phyloP scores from a whole-genome alignment of 495 filamentous ascomycete species.

The Tetracladium setigerum region DNA sequence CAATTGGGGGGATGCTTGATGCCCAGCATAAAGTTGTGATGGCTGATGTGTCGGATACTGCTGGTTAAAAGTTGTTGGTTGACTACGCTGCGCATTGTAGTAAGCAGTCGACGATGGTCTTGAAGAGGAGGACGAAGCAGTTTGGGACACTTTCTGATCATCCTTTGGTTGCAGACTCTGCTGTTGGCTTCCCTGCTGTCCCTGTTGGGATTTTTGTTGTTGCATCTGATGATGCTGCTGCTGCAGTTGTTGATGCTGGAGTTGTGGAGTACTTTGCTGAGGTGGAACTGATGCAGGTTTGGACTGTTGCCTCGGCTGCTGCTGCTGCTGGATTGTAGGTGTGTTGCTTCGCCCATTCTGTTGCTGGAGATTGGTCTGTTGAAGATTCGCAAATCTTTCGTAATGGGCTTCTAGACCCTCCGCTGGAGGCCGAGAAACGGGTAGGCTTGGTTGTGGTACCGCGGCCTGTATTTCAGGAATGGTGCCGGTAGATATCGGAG shows the following conservation, averaged over 20 bases:
- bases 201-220: constrained; percentile 22
- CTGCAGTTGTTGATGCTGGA: constrained; percentile 21
- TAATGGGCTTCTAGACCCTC: constrained; percentile 35
- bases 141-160: constrained; percentile 17
- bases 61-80: constrained; percentile 12
- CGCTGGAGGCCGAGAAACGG: constrained; percentile 17
- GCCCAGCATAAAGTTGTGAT: constrained; percentile 16
- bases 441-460: constrained; percentile 16
- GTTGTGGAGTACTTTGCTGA: constrained; percentile 13
- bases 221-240: constrained; percentile 23
- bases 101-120: constrained; percentile 12
- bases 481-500: constrained; percentile 13
- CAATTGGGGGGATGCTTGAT: constrained; percentile 20
- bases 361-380: constrained; percentile 13
- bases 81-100: constrained; percentile 13
- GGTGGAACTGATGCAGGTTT: constrained; percentile 15
- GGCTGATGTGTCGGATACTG: constrained; percentile 22
- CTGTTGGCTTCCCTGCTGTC: constrained; percentile 3
- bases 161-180: constrained; percentile 14
- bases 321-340: constrained; percentile 15
- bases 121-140: background rate
- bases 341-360: constrained; percentile 17
- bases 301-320: constrained; percentile 10
- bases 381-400: constrained; percentile 29
- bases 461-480: constrained; percentile 16